Evolutionary conservation across 2,329 filamentous ascomycete genomes (phyloP), one percentile per base, ranked within the genome.

Genomic region (Aaosphaeria pasadenensis): DNA sequence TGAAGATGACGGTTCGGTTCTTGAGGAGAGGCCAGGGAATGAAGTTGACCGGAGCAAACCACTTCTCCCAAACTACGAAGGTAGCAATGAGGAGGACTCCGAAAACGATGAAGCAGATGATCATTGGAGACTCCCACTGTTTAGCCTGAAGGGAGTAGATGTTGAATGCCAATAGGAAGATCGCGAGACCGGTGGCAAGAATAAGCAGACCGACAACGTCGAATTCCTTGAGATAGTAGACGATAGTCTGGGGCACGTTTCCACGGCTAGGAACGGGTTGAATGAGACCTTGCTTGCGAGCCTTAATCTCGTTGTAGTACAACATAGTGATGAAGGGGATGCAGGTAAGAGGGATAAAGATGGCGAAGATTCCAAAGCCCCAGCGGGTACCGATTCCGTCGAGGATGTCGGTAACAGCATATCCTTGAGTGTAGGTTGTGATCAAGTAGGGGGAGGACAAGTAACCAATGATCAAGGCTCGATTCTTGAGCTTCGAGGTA

Each of bases 161-260:
- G 24, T 75, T 84, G 66, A 91, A 83, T 0, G 86, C 83, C 5
- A 91, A 77, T 11, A 91, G 73, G 60, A 90, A 82, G n/a, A 89
- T 69, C 0, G 79, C 74, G 47, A 87, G 76, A 2, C 84, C 86
- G 1, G 70, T 73, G 2, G 78, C 74, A 42, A 87, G 74, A 2
- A 88, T 71, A 11, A 87, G 46, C 11, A 86, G 71, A 29, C 86
- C 85, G 7, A 81, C 45, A 1, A 81, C 59, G 61, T 89, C 86
- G 52, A 88, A 84, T 57, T 88, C 80, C 47, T 78, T 71, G 11
- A 73, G 55, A 65, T 86, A 87, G 60, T 82, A 70, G 31, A 69
- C 60, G 38, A 82, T 47, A 3, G 74, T 77, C 55, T 83, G 69
- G 9, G 57, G n/a, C 0, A 63, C 13, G 0, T 73, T 78, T n/a